Conservation (phyloP, 441 rosid genomes). For the Bruguiera hainesii region DNA sequence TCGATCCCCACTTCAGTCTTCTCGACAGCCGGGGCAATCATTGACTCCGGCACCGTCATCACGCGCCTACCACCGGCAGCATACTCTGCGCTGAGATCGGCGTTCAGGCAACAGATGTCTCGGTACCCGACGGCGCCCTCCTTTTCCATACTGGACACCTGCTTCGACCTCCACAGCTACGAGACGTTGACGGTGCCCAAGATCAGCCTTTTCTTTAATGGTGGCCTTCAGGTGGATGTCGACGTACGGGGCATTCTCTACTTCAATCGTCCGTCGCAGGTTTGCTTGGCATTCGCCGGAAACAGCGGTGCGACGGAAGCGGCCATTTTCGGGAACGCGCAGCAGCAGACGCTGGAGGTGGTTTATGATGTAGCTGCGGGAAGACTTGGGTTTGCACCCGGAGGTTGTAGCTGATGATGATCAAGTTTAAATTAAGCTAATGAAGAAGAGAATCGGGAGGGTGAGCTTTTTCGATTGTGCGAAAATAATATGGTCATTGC, state of each 20-base stretch:
- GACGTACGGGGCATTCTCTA: conserved; percentile 41
- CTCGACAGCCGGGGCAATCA: conserved; percentile 30
- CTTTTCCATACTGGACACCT: conserved; percentile 65
- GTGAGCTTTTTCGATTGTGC: neutral
- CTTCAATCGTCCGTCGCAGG: conserved; percentile 29
- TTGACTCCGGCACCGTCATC: conserved; percentile 48
- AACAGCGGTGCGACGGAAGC: conserved; percentile 45
- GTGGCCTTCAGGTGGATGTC: conserved; percentile 38
- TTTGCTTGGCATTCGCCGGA: conserved; percentile 75
- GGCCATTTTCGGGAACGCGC: conserved; percentile 68
- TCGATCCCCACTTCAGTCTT: conserved; percentile 43
- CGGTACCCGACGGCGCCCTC: conserved; percentile 46
- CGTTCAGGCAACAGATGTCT: conserved; percentile 50
- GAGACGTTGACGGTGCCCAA: conserved; percentile 36
- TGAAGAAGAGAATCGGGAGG: neutral
- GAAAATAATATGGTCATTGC: no score
- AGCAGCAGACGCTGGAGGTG: conserved; percentile 67
- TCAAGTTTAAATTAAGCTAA: neutral
- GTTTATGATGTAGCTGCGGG: conserved; percentile 56
- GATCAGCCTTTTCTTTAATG: conserved; percentile 46
- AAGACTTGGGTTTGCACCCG: conserved; percentile 63
- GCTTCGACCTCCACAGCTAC: conserved; percentile 52
- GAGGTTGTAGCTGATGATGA: conserved; percentile 44
- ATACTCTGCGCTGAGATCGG: conserved; percentile 37
- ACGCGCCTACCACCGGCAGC: conserved; percentile 43